Base-by-base conservation (phyloP, 495 filamentous ascomycete species). In the Hypoxylon lienhwacheense region DNA sequence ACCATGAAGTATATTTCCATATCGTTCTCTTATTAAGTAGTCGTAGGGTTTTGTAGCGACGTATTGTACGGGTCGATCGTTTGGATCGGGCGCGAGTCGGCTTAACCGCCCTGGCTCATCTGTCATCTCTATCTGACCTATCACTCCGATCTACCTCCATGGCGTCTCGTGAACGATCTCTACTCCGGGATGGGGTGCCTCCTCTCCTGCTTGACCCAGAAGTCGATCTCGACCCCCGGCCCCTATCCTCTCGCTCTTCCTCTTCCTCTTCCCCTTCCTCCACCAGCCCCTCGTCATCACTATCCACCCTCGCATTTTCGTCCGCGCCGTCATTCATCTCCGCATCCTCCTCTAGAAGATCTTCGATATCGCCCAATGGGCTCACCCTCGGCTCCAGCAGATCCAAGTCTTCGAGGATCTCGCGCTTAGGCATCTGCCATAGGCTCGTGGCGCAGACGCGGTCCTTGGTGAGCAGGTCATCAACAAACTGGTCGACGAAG, bases 401-500 rank as follows among this genome's bases (percentile, higher is more conserved):
- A 40, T 93, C 93, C 64, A 91, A 66, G 72, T 99, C 93, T 77
- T 99, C 95, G 67, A 99, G 65, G 46, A 89, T 77, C 51, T 85
- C 81, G 62, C 93, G 77, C 47, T 81, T 83, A 7, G 91, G 87
- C 73, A 99, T 77, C 76, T 95, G 95, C 85, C 90, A 95, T 48
- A 99, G 65, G 65, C 85, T 95, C 7, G 95, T 97, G 35, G 85
- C 91, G 59, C 91, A 97, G 1, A 95, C 84, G 53, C 93, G 80
- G 47, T 95, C 88, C 72, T 95, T 95, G 0, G 84, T 89, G 47
- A 99, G 73, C 47, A 99, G 72, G 54, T 95, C 89, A 71, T 97
- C 93, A 41, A 97, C 80, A 64, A 99, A 97, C 66, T 89, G 85
- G 72, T 99, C 93, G 77, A 99, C 81, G 66, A 81, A 87, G 31